Evolutionary conservation across 2,329 filamentous ascomycete genomes (phyloP), one percentile per base, ranked within the genome.

Genomic region (Dactylellina leptospora): DNA sequence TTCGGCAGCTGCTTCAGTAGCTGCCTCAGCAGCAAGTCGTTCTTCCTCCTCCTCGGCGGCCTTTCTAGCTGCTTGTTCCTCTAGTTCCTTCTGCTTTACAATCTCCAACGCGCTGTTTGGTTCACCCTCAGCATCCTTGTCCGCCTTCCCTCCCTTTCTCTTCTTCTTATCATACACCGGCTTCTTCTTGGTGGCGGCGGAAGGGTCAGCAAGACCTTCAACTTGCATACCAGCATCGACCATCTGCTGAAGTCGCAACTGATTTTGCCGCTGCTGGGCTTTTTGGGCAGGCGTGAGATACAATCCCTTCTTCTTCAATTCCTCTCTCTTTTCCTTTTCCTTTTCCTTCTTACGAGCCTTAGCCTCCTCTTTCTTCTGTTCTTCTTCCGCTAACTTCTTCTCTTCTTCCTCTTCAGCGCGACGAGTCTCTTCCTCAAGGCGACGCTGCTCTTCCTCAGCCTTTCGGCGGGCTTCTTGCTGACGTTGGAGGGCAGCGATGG

Each of bases 271-370:
- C 81, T 92, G 91, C 78, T 91, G 90, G 77, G 93, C 90, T 78
- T 88, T 90, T 79, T 96, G 90, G 11, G 91, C 90, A 81, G 93
- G 93, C 75, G 91, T 93, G 77, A 93, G 82, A 81, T 90, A 93
- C 78, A 91, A 93, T 79, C 91, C 91, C 79, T 92, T 90, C 80
- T 90, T 91, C 85, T 93, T 95, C 63, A 92, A 85, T 81, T 93
- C 89, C 78, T 95, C 91, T 72, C 93, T 88, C 80, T 86, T 91
- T 80, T 93, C 90, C 83, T 90, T 93, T 77, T 96, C 91, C 79
- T 87, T 92, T 77, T 92, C 90, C 83, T 93, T 95, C 84, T 90
- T 93, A 44, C 87, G 81, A 1, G 87, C 87, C 80, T 87, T 91
- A 55, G 87, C 87, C 78, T 93, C 91, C 77, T 91, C 90, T 75